phyloP scores from a whole-genome alignment of 208 protist species.

The Leishmania braziliensis region DNA sequence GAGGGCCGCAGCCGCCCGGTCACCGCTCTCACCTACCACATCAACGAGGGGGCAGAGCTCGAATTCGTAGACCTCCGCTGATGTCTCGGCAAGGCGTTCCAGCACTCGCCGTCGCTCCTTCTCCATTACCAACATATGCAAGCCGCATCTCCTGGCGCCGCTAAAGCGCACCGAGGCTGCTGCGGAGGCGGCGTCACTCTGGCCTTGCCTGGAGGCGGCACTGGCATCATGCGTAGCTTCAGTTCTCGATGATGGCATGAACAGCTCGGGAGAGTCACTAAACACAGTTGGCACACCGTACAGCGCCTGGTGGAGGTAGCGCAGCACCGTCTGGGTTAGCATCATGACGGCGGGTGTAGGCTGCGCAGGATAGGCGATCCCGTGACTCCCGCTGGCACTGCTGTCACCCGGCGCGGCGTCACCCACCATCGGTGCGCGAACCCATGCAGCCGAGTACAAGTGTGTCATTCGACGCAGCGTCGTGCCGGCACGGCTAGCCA shows the following conservation, averaged over 20 bases:
- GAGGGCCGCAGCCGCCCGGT: not conserved
- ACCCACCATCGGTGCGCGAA: not conserved
- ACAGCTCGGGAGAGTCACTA: not conserved
- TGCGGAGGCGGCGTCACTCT: not conserved
- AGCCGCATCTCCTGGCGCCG: not conserved
- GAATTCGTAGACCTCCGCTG: slow-evolving; percentile 17
- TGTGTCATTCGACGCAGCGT: not conserved
- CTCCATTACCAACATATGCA: slow-evolving; percentile 2
- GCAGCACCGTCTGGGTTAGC: slow-evolving; percentile 7
- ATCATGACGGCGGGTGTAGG: slow-evolving; percentile 21
- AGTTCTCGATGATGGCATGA: not conserved
- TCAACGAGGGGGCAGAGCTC: slow-evolving; percentile 18
- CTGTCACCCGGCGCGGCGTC: not conserved
- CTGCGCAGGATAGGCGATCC: slow-evolving; percentile 16
- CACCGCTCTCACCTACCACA: not conserved
- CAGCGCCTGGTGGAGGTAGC: slow-evolving; percentile 23
- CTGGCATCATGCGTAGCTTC: no score
- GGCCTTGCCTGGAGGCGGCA: not conserved
- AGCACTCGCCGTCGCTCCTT: slow-evolving; percentile 8
- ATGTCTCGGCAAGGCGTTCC: slow-evolving; percentile 3
- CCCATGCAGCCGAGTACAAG: slow-evolving; percentile 9
- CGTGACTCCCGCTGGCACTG: not conserved
- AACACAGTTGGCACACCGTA: slow-evolving; percentile 15
- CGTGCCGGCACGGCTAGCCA: not conserved
- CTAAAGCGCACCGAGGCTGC: not conserved